phyloP scores from a whole-genome alignment of 148 eudicot genomes.

The Tetragonia tetragonoides region DNA sequence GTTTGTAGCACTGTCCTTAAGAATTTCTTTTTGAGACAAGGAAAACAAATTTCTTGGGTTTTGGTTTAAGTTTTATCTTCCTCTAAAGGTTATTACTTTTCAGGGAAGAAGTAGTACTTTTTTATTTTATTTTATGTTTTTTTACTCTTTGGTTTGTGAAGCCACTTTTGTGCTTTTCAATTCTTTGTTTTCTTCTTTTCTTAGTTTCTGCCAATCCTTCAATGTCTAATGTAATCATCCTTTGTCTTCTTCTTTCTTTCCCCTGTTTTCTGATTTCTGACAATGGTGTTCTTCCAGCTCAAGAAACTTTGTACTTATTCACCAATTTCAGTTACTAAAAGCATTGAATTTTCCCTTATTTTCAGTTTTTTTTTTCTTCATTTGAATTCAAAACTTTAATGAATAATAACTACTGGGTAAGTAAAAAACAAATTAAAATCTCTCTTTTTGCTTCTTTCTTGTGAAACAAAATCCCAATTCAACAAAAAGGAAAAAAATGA shows the following conservation, averaged over 20 bases:
- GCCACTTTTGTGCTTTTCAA: neutral
- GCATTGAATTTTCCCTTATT: conserved; percentile 1
- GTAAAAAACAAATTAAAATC: neutral
- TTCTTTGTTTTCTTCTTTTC: conserved; percentile 4
- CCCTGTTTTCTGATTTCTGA: conserved; percentile 25
- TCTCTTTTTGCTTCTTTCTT: neutral
- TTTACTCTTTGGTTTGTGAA: neutral
- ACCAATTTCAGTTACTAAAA: conserved; percentile 22
- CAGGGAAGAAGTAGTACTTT: conserved; percentile 7
- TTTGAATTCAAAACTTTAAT: conserved; percentile 11
- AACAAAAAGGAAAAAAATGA: neutral
- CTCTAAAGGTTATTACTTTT: conserved; percentile 26
- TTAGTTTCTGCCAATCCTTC: conserved; percentile 22
- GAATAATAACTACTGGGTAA: conserved; percentile 1
- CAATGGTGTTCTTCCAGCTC: conserved; percentile 34
- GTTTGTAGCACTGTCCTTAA: neutral
- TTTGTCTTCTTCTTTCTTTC: conserved; percentile 23
- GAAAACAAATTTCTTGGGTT: conserved; percentile 26
- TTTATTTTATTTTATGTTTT: neutral
- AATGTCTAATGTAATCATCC: conserved; percentile 26
- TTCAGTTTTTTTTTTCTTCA: neutral
- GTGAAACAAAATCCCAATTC: neutral
- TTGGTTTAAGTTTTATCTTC: conserved; percentile 10
- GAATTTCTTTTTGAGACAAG: neutral
- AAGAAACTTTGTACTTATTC: conserved; percentile 20